Evolutionary conservation across 1,284 basidiomycete genomes (phyloP), one percentile per base, ranked within the genome.

Genomic region (Schizopora paradoxa): DNA sequence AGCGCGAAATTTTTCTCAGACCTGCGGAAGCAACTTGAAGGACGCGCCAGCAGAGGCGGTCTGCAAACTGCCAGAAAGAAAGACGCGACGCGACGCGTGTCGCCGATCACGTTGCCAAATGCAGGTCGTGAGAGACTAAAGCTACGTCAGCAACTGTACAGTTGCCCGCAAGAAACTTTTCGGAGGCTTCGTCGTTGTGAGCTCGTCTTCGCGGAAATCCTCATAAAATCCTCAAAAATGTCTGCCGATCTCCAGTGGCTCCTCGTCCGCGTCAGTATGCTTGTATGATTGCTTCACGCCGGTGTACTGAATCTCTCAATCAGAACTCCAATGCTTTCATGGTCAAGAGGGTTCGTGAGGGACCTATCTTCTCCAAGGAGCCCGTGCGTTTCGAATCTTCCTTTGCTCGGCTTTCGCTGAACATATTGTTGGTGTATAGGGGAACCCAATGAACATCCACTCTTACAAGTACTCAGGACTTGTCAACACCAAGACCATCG

Each of bases 401-500:
- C 22, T 35, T 18, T 32, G 18, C 6, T 47, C 10, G 27, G 3
- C 42, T 35, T 36, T 43, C 33, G 36, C 16, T 29, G 2, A 18
- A 11, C 37, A n/a, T 38, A 32, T 35, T 2, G 13, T 22, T 27
- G n/a, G 27, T 41, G 37, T 46, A 23, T 57, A 91, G 86, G 90
- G 86, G 56, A 93, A 93, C 76, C 77, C 92, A 63, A 69, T 74
- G 51, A 92, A 90, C 73, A 60, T 90, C 57, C 86, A 92, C 73
- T 92, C 91, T 23, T 74, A 77, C 75, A 93, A 92, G 66, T 92
- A 79, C 75, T 93, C 91, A 51, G 90, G 90, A 53, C 72, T 93
- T 54, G 80, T 83, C 59, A 91, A 93, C 74, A 54, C 70, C 57
- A 91, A 89, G 86, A 77, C 78, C 44, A 74, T 92, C 65, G 72